Base-by-base conservation (phyloP, 1,139 yeast species). In the Pichia sp. region DNA sequence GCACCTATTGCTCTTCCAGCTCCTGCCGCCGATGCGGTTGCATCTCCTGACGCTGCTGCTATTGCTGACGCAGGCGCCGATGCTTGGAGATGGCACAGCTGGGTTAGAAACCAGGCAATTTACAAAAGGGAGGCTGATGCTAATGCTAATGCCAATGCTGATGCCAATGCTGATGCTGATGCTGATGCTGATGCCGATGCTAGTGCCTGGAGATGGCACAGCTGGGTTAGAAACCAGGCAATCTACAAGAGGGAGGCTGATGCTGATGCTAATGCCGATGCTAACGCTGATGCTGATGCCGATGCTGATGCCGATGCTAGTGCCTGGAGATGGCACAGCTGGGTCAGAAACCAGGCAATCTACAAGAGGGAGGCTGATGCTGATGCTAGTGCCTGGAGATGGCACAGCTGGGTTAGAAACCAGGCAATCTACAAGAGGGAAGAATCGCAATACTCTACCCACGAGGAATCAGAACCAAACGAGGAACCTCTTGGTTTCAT, bases 351-450 rank as follows among this genome's bases (percentile, higher is more conserved):
- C 6, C n/a, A 36, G 29, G 49, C 49, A 8, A 50, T 50, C 13
- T 44, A 44, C n/a, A 31, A 43, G 15, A 50, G 51, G 41, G 47
- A 48, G n/a, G 59, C 58, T 6, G 54, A 55, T 26, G 57, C 60
- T 6, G 52, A 52, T 40, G 55, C 57, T 2, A 59, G 59, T 26
- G 57, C 64, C 4, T 54, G 55, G 55, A 47, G 49, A 32, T 56
- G 53, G 55, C 54, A 47, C 34, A 44, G 38, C 13, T 26, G 50
- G 48, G 40, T 36, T 32, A 51, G 41, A 45, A 57, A 56, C 38
- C 57, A 59, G 52, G 62, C 59, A 5, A 57, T 62, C 38, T 55
- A 53, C 53, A 62, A 62, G 47, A 61, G 65, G 44, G 66, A 62
- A 47, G 64, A 23, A 3, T 23, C 61, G 16, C 56, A 47, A 8